A percentile compares a stretch with the other conserved stretches of the same genome.
phyloP scores from a whole-genome alignment of 2,329 filamentous ascomycete species.

The Orbilia quercus region DNA sequence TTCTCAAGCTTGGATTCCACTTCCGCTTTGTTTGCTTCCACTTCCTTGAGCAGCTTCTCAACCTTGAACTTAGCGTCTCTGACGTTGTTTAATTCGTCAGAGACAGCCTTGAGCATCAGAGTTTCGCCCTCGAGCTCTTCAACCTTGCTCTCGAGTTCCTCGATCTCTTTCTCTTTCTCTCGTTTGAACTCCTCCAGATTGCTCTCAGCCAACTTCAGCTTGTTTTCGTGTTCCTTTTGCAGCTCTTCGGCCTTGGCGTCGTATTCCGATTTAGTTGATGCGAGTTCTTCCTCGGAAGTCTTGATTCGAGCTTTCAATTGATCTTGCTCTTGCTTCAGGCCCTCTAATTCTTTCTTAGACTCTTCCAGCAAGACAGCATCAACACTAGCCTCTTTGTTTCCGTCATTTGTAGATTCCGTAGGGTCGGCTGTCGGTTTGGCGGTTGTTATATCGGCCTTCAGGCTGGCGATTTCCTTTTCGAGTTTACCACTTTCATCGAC shows the following conservation, averaged over 20 bases:
- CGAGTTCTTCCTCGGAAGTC: slow-evolving; percentile 67
- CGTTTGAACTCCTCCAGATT: slow-evolving; percentile 55
- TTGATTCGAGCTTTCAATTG: slow-evolving; percentile 65
- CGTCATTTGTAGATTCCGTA: slow-evolving; percentile 26
- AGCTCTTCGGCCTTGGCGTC: slow-evolving; percentile 58
- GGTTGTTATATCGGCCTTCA: slow-evolving; percentile 64
- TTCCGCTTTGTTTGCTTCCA: slow-evolving; percentile 61
- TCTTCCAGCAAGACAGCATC: slow-evolving; percentile 60
- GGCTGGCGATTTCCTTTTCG: slow-evolving; percentile 63
- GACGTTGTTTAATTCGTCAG: slow-evolving; percentile 61
- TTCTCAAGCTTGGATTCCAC: slow-evolving; percentile 58
- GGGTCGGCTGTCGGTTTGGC: slow-evolving; percentile 61
- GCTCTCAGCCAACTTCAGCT: slow-evolving; percentile 58
- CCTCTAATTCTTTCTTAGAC: slow-evolving; percentile 61
- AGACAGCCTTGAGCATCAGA: slow-evolving; percentile 61
- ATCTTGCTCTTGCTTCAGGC: slow-evolving; percentile 57
- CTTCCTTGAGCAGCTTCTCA: slow-evolving; percentile 62
- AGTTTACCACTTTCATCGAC: slow-evolving; percentile 61
- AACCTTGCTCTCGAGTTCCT: slow-evolving; percentile 59
- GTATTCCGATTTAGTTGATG: slow-evolving; percentile 65
- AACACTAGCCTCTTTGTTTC: slow-evolving; percentile 16
- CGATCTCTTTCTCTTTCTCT: slow-evolving; percentile 60
- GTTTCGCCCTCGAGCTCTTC: slow-evolving; percentile 65
- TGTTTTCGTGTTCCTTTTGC: slow-evolving; percentile 55
- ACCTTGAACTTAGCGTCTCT: slow-evolving; percentile 63